Conservation (phyloP, 2,329 filamentous ascomycete species). For the Alternaria alternata region DNA sequence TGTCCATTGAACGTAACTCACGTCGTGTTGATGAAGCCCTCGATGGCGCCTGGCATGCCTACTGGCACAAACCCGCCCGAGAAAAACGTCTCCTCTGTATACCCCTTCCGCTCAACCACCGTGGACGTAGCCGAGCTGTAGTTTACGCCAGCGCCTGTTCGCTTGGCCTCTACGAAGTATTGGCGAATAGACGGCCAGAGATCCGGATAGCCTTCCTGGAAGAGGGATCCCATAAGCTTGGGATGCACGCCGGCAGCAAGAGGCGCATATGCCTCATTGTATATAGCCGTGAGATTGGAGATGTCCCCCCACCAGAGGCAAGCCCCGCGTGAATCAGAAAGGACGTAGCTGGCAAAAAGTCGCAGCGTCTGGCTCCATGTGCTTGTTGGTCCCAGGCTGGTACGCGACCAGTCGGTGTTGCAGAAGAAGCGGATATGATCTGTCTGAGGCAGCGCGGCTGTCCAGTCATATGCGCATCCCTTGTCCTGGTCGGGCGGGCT, state of each 20-base stretch:
- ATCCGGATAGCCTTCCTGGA: slow-evolving; percentile 41
- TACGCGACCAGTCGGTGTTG: slow-evolving; percentile 37
- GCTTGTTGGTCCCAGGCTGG: slow-evolving; percentile 34
- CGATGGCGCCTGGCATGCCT: slow-evolving; percentile 28
- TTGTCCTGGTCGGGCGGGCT: background rate
- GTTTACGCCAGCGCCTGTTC: slow-evolving; percentile 34
- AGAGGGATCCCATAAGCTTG: slow-evolving; percentile 43
- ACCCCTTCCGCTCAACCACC: slow-evolving; percentile 41
- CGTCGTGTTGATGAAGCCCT: slow-evolving; percentile 30
- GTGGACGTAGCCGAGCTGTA: slow-evolving; percentile 32
- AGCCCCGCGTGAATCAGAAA: slow-evolving; percentile 43
- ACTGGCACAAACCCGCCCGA: slow-evolving; percentile 44
- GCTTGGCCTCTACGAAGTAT: slow-evolving; percentile 37
- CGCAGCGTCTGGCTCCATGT: slow-evolving; percentile 40
- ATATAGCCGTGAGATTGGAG: slow-evolving; percentile 40
- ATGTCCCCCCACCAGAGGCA: slow-evolving; percentile 46
- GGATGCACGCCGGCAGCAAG: slow-evolving; percentile 40
- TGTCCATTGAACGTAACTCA: slow-evolving; percentile 6
- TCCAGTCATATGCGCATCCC: slow-evolving; percentile 36
- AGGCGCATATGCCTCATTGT: slow-evolving; percentile 43
- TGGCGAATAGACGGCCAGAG: slow-evolving; percentile 31
- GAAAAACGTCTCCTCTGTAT: slow-evolving; percentile 45
- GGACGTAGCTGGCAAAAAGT: slow-evolving; percentile 41
- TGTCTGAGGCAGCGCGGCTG: slow-evolving; percentile 37
- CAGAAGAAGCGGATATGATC: slow-evolving; percentile 47